These are phyloP conservation scores for Acer yangbiense DNA, from an alignment of 345 rosid genomes.

Conservation along the genomic window DNA sequence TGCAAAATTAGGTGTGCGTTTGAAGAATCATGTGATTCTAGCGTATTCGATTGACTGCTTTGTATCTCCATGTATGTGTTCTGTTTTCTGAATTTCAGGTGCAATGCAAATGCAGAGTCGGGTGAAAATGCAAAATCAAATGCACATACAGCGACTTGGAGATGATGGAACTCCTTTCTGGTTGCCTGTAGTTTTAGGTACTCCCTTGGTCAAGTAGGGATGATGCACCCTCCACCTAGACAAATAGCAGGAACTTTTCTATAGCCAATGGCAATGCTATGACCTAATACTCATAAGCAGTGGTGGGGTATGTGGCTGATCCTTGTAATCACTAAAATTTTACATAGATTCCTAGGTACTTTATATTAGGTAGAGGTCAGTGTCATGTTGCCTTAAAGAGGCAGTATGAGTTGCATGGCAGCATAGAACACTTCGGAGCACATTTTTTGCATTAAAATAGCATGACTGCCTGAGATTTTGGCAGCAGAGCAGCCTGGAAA, in stretches of 20 bases:
- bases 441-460: too few species aligned
- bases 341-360: background rate
- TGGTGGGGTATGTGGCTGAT: background rate
- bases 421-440: too few species aligned
- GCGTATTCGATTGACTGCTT: too few species aligned
- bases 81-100: conserved; percentile 41
- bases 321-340: background rate
- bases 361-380: background rate
- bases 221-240: background rate
- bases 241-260: background rate
- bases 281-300: background rate
- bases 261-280: background rate
- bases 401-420: conserved; percentile 2
- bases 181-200: conserved; percentile 30
- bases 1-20: too few species aligned
- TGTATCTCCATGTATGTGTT: background rate
- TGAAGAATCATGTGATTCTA: too few species aligned
- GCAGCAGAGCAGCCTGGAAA: background rate
- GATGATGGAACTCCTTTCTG: too few species aligned
- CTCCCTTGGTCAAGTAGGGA: conserved; percentile 33
- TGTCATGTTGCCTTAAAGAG: background rate
- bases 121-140: conserved; percentile 33
- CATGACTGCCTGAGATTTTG: too few species aligned
- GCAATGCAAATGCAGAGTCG: conserved; percentile 29
- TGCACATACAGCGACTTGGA: background rate